These are phyloP conservation scores for Lodderomyces oxycetoniae DNA, from an alignment of 1,139 yeast species.

Conservation along the genomic window DNA sequence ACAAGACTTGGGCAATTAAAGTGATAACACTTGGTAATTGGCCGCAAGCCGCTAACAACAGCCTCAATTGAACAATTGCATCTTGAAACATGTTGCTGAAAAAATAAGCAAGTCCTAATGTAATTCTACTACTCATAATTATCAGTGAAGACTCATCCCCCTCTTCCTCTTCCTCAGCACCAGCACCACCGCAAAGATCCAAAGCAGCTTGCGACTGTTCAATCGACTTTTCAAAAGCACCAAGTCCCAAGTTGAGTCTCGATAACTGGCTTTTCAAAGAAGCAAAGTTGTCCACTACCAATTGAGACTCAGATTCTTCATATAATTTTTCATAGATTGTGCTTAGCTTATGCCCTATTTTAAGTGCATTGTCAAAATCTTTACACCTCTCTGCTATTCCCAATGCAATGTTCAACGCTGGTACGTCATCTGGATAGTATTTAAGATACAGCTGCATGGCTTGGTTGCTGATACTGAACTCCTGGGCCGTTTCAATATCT, in stretches of 20 bases:
- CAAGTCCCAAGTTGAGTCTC: constrained; percentile 60
- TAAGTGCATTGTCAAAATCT: constrained; percentile 51
- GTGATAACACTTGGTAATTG: constrained; percentile 61
- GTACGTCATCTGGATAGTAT: constrained; percentile 57
- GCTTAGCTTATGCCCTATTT: constrained; percentile 45
- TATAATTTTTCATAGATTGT: constrained; percentile 51
- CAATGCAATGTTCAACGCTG: constrained; percentile 58
- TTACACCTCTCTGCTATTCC: constrained; percentile 68
- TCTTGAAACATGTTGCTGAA: constrained; percentile 57
- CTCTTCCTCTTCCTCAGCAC: constrained; percentile 24
- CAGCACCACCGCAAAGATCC: no score
- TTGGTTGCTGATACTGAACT: constrained; percentile 59
- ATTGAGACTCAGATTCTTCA: constrained; percentile 51
- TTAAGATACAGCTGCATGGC: constrained; percentile 73
- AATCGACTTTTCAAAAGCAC: constrained; percentile 52
- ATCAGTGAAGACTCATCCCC: constrained; percentile 10
- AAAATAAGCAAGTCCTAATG: constrained; percentile 65
- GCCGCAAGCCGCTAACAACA: constrained; percentile 44
- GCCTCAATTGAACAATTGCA: constrained; percentile 63
- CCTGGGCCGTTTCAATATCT: constrained; percentile 58
- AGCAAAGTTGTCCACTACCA: constrained; percentile 47
- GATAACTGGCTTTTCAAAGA: constrained; percentile 65
- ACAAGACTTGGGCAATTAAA: constrained; percentile 71
- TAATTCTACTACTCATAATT: constrained; percentile 52
- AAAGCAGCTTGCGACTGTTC: constrained; percentile 57